These are phyloP conservation scores for Porodaedalea pini DNA, from an alignment of 1,284 basidiomycete species.

Conservation along the genomic window DNA sequence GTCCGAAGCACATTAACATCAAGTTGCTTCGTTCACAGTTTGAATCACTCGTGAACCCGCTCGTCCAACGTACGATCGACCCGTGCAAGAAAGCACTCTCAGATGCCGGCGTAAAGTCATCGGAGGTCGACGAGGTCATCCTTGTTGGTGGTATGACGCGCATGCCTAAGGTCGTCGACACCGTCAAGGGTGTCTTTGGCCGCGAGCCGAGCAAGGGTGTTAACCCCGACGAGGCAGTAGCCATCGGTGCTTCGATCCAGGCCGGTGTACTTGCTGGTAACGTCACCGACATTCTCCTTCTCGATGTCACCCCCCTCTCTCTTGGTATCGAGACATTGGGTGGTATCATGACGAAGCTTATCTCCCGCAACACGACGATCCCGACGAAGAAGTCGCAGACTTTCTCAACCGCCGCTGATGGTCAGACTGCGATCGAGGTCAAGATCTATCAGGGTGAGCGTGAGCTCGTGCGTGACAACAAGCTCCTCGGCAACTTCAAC, in stretches of 20 bases:
- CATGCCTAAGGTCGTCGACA: slow-evolving; percentile 94
- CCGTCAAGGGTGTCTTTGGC: slow-evolving; percentile 90
- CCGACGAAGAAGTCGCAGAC: slow-evolving; percentile 99
- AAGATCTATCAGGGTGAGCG: slow-evolving; percentile 99
- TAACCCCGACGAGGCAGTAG: slow-evolving; percentile 95
- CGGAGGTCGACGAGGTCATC: slow-evolving; percentile 94
- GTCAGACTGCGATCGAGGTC: slow-evolving; percentile 95
- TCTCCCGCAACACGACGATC: slow-evolving; percentile 97
- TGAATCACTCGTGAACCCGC: slow-evolving; percentile 78
- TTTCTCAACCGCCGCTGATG: slow-evolving; percentile 96
- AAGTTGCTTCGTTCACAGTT: slow-evolving; percentile 89
- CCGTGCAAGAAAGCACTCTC: slow-evolving; percentile 95
- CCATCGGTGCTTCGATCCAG: slow-evolving; percentile 90
- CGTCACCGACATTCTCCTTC: slow-evolving; percentile 92
- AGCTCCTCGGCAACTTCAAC: slow-evolving; percentile 99
- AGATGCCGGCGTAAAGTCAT: slow-evolving; percentile 91
- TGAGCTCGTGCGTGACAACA: slow-evolving; percentile 97
- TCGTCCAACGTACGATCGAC: slow-evolving; percentile 90
- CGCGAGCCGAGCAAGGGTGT: slow-evolving; percentile 97
- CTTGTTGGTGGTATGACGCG: slow-evolving; percentile 98
- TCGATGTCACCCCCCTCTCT: slow-evolving; percentile 94
- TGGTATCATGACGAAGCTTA: slow-evolving; percentile 97
- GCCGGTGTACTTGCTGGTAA: slow-evolving; percentile 95
- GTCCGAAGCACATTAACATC: slow-evolving; percentile 95
- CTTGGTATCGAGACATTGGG: slow-evolving; percentile 97